Conservation (phyloP, 164 flowering plant species). For the Piper longum region DNA sequence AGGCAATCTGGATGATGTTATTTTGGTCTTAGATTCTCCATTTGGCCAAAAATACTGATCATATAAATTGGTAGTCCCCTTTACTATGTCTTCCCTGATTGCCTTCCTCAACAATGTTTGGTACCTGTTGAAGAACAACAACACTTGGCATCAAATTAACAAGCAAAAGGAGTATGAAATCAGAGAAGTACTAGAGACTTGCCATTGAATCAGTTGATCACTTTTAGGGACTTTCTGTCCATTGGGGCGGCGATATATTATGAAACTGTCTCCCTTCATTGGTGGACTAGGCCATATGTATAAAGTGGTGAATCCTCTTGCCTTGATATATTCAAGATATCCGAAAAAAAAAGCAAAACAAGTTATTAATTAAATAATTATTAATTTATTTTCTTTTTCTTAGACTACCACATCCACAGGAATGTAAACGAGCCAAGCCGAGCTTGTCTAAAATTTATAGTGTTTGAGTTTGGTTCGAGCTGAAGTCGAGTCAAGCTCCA, state of each 20-base stretch:
- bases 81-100: slow-evolving; percentile 28
- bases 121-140: slow-evolving; percentile 28
- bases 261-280: background rate
- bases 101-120: slow-evolving; percentile 41
- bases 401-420: no score
- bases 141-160: no score
- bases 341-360: background rate
- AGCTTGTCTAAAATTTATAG: no score
- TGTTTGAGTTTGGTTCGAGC: no score
- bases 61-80: slow-evolving; percentile 29
- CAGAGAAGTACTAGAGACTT: background rate
- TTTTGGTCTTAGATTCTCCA: slow-evolving; percentile 23
- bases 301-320: background rate
- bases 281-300: background rate
- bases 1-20: slow-evolving; percentile 56
- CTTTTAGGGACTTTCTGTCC: background rate
- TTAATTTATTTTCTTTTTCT: no score
- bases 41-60: slow-evolving; percentile 32
- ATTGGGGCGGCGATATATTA: background rate
- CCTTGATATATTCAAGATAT: background rate
- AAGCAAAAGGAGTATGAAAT: no score
- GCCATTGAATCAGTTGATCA: background rate
- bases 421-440: no score
- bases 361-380: no score
- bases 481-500: no score